Percentiles rank a stretch among this genome's conserved stretches.
Evolutionary conservation across 805 yeast species (phyloP).

Genomic region (Saccharomyces paradoxus): DNA sequence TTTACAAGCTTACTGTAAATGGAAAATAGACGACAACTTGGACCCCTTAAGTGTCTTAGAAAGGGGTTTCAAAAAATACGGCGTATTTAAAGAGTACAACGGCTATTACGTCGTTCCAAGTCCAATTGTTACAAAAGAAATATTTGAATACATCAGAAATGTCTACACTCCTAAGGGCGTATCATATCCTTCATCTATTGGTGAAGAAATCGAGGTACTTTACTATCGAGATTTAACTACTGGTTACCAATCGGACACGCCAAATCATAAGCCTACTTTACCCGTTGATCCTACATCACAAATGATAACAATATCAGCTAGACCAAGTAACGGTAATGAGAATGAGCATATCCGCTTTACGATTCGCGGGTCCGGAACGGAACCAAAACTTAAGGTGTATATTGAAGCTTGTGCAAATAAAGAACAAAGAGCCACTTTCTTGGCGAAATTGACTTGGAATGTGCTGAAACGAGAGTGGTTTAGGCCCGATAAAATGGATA

Average conservation of each 20-base stretch:
- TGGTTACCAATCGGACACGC: conserved; percentile 70
- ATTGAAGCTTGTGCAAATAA: conserved; percentile 60
- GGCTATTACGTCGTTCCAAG: conserved; percentile 71
- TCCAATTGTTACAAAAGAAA: conserved; percentile 40
- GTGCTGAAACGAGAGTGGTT: conserved; percentile 57
- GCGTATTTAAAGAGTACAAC: conserved; percentile 76
- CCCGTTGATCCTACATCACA: conserved; percentile 71
- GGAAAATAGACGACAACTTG: conserved; percentile 39
- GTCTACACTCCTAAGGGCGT: conserved; percentile 17
- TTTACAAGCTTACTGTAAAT: conserved; percentile 53
- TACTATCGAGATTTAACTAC: conserved; percentile 78
- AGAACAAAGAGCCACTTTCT: conserved; percentile 38
- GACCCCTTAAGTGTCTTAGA: conserved; percentile 41
- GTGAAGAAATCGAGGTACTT: conserved; percentile 43
- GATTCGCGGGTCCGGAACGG: conserved; percentile 92
- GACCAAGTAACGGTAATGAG: conserved; percentile 11
- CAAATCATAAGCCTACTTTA: conserved; percentile 48
- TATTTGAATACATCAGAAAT: conserved; percentile 49
- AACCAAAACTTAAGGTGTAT: conserved; percentile 87
- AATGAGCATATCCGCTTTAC: conserved; percentile 58
- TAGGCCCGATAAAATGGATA: conserved; percentile 45
- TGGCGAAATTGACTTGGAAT: conserved; percentile 65
- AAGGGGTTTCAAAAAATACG: conserved; percentile 55
- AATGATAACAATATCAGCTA: conserved; percentile 69
- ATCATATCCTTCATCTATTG: conserved; percentile 43